Evolutionary conservation across 805 yeast species (phyloP).

Genomic region (Komagataella mondaviorum): DNA sequence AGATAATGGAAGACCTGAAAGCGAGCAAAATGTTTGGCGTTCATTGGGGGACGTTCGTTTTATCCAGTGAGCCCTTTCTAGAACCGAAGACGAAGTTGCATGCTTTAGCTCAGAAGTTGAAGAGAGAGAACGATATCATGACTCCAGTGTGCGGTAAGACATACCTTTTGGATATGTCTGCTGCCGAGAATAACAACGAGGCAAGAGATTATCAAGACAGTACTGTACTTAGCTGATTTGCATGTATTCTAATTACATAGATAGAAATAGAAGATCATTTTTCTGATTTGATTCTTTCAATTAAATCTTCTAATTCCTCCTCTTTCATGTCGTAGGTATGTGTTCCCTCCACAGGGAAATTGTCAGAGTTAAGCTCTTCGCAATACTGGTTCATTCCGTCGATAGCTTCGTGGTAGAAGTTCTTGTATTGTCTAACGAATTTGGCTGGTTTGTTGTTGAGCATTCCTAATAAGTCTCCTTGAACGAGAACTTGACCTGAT

Average conservation of each 20-base stretch:
- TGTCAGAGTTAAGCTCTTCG: constrained; percentile 37
- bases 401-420: constrained; percentile 34
- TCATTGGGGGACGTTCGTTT: constrained; percentile 92
- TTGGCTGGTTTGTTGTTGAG: constrained; percentile 43
- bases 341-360: constrained; percentile 45
- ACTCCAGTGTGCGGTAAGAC: constrained; percentile 76
- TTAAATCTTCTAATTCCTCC: constrained; percentile 38
- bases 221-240: background rate
- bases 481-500: constrained; percentile 84
- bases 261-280: background rate
- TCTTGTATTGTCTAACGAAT: constrained; percentile 62
- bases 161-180: constrained; percentile 29
- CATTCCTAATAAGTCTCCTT: constrained; percentile 76
- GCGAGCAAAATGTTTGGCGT: constrained; percentile 67
- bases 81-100: constrained; percentile 64
- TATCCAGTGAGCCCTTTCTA: constrained; percentile 76
- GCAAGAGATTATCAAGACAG: constrained; percentile 6
- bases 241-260: background rate
- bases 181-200: constrained; percentile 8
- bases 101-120: constrained; percentile 28
- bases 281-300: constrained; percentile 1
- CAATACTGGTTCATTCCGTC: constrained; percentile 40
- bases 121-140: constrained; percentile 24
- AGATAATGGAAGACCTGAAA: constrained; percentile 49
- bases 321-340: constrained; percentile 64